Percentiles rank a stretch among this genome's conserved stretches.
Conservation (phyloP, 805 yeast genomes). For the Kodamaea restingae region DNA sequence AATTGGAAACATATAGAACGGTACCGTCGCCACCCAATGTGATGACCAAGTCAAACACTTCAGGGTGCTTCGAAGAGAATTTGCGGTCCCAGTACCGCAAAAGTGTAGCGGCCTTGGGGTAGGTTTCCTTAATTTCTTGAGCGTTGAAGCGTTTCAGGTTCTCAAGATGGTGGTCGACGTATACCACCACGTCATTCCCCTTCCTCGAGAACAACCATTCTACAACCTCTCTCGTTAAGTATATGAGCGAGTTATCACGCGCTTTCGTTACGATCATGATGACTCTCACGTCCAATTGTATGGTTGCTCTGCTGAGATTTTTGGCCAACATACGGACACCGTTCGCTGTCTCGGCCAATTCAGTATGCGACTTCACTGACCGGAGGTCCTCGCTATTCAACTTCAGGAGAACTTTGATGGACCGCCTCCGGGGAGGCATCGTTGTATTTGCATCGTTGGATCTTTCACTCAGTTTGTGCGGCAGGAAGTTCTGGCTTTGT, state of each 20-base stretch:
- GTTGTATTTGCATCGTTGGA: neutral
- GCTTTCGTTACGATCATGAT: constrained; percentile 88
- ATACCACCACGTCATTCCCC: constrained; percentile 44
- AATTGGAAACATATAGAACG: constrained; percentile 39
- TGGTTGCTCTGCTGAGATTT: constrained; percentile 64
- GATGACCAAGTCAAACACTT: constrained; percentile 40
- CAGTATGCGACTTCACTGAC: constrained; percentile 64
- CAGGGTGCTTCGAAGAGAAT: constrained; percentile 44
- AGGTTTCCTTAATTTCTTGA: constrained; percentile 44
- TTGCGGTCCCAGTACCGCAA: constrained; percentile 69
- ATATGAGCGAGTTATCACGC: constrained; percentile 72
- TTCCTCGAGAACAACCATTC: constrained; percentile 59
- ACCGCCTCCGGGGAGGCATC: constrained; percentile 6
- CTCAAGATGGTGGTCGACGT: constrained; percentile 69
- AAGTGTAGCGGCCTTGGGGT: constrained; percentile 42
- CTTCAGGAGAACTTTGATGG: constrained; percentile 24
- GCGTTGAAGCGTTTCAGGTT: constrained; percentile 62
- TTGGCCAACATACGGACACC: constrained; percentile 75
- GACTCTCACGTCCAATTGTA: constrained; percentile 63
- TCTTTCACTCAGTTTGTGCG: neutral
- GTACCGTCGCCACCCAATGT: constrained; percentile 47
- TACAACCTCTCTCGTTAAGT: constrained; percentile 72
- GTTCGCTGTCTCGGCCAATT: constrained; percentile 74
- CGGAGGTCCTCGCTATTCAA: constrained; percentile 42
- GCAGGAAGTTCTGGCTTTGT: neutral